Percentiles rank a stretch among this genome's conserved stretches.
Evolutionary conservation across 495 filamentous ascomycete species (phyloP).

Genomic region (Aspergillus hancockii): DNA sequence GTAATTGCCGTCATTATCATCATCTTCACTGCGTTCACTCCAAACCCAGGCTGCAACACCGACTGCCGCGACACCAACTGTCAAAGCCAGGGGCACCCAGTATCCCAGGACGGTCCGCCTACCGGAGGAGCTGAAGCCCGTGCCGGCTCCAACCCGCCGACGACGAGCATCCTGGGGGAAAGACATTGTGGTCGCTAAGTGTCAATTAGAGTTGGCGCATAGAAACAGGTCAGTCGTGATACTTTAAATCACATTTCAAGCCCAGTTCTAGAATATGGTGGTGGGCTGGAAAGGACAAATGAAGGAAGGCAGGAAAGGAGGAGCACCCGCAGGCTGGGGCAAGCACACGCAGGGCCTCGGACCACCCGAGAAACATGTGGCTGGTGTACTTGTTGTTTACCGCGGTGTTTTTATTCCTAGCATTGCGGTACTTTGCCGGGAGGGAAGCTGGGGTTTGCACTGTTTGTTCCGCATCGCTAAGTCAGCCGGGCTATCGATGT

Average conservation of each 20-base stretch:
- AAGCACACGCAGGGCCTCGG: constrained; percentile 27
- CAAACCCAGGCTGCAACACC: constrained; percentile 89
- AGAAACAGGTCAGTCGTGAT: constrained; percentile 32
- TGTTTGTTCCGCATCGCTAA: background rate
- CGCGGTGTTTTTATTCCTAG: background rate
- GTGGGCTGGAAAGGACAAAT: constrained; percentile 9
- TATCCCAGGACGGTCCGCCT: constrained; percentile 73
- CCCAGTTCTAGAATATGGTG: constrained; percentile 17
- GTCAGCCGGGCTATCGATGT: background rate
- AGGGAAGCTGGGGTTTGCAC: background rate
- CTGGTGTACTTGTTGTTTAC: constrained; percentile 30
- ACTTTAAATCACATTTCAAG: constrained; percentile 40
- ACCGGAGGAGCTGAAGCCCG: constrained; percentile 52
- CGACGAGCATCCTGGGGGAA: constrained; percentile 65
- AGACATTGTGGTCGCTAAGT: constrained; percentile 62
- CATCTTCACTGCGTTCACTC: constrained; percentile 80
- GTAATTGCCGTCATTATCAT: constrained; percentile 58
- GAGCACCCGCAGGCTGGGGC: constrained; percentile 24
- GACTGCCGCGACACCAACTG: constrained; percentile 79
- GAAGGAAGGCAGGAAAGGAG: constrained; percentile 28
- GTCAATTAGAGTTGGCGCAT: constrained; percentile 34
- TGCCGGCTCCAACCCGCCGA: constrained; percentile 57
- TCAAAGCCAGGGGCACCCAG: constrained; percentile 83
- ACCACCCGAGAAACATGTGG: constrained; percentile 47
- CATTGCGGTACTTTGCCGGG: background rate